Base-by-base conservation (phyloP, 2,329 filamentous ascomycete genomes). In the Alternaria metachromatica region DNA sequence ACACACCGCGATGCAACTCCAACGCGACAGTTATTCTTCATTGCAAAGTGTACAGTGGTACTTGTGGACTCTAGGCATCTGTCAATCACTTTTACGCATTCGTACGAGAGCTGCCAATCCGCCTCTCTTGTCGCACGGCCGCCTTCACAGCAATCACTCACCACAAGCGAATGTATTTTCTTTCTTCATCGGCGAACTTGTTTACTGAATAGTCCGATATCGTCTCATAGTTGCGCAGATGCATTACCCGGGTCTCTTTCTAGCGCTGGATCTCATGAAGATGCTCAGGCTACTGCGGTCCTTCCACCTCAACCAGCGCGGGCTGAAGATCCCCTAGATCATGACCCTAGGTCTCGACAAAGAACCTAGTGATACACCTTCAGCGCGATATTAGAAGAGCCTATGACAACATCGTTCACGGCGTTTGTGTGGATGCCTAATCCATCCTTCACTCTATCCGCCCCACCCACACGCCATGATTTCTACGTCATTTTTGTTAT, bases 1-100 rank as follows among this genome's bases (percentile, higher is more conserved):
- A 26, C 41, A 46, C 23, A 30, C 45, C 37, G 21, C 26, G 25
- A 25, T 28, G 54, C 54, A 33, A 53, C 18, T 26, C 3, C 21
- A n/a, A 48, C 23, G 9, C 30, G 13, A 10, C 30, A 25, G 4
- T 37, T 10, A 2, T 25, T 13, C 1, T 15, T 10, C 15, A 20
- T 23, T 13, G 5, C 28, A 37, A 21, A 21, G 26, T 5, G 44
- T 6, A 0, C 11, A 12, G 3, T 26, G 7, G 15, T 18, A 50
- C 30, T 2, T 9, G 4, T n/a, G 11, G 6, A 5, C 2, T 0
- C 20, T 5, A 21, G 6, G 46, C n/a, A 5, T 7, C 15, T 13
- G 5, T 6, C 2, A 1, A n/a, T 28, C 1, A 3, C 1, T 20
- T 50, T 9, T 2, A 9, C 10, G 10, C 25, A 2, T 12, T 2